A percentile compares a stretch with the other conserved stretches of the same genome.
Conservation (phyloP, 192 early-diverging fungal species). For the Linderina pennispora region DNA sequence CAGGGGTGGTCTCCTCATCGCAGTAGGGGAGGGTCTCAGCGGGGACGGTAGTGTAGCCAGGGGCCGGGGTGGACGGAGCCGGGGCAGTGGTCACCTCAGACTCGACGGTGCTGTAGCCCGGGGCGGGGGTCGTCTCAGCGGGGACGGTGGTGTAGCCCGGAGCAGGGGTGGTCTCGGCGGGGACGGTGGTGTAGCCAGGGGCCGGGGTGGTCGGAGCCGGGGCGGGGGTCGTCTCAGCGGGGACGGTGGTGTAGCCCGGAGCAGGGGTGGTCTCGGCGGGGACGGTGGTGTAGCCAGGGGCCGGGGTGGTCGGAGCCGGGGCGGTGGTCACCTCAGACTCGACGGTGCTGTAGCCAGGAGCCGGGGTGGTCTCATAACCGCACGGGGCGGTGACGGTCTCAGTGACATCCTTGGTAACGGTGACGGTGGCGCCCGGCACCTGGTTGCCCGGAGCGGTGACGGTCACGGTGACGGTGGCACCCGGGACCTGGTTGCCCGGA, state of each 20-base stretch:
- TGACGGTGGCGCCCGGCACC: slow-evolving; percentile 1
- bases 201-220: not conserved
- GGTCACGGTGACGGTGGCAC: slow-evolving; percentile 14
- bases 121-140: slow-evolving; percentile 9
- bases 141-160: slow-evolving; percentile 6
- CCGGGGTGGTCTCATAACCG: slow-evolving; percentile 8
- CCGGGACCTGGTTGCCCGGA: slow-evolving; percentile 9
- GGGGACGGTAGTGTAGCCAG: not conserved
- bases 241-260: slow-evolving; percentile 1
- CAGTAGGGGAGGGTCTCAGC: not conserved
- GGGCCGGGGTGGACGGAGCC: too few relatives aligned
- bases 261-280: not conserved
- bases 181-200: not conserved
- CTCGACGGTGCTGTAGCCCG: slow-evolving; percentile 2
- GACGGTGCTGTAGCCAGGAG: slow-evolving; percentile 7
- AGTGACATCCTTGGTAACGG: slow-evolving; percentile 15
- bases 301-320: not conserved
- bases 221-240: slow-evolving; percentile 5
- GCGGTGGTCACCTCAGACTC: slow-evolving; percentile 1
- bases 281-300: slow-evolving; percentile 1
- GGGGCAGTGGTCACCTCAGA: slow-evolving; percentile 1
- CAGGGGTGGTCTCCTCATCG: slow-evolving; percentile 5
- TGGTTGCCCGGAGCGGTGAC: slow-evolving; percentile 4
- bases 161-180: not conserved
- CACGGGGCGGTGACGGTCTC: slow-evolving; percentile 7